Evolutionary conservation across 352 stramenopile species (phyloP), one percentile per base, ranked within the genome.

Genomic region (Pythium guiyangense): DNA sequence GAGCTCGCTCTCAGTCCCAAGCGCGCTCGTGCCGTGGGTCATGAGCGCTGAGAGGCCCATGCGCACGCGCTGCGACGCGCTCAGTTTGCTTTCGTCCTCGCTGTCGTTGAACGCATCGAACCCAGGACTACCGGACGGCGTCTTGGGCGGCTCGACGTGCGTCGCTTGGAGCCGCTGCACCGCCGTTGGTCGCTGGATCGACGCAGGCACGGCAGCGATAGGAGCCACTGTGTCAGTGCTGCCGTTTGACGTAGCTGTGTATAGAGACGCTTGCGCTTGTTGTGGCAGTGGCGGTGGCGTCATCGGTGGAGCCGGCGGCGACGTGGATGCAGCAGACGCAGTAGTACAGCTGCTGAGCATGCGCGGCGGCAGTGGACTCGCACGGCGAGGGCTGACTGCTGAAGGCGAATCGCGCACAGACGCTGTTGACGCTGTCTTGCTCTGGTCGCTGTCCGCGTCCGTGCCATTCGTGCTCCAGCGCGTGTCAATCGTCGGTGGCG

Each of bases 11-110:
- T 35, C 49, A 26, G n/a, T n/a, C n/a, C n/a, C n/a, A n/a, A n/a
- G n/a, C n/a, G 31, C 70, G 50, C 56, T 81, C 63, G 39, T 53
- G 29, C 18, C 62, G 55, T 49, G 64, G 25, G 49, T 64, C 65
- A 57, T 63, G 40, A 85, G 76, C 6, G 57, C 52, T 0, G 78
- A 79, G 15, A 86, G 48, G 27, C 76, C 82, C 51, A 89, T 69
- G 1, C 80, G 75, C 35, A 85, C 70, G 6, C 71, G 72, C 63
- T 90, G 78, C 9, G 77, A 73, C 4, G 78, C 78, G 52, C 69
- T 89, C 14, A 84, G 65, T n/a, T 54, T 68, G 42, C 34, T 57
- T 29, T 54, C 49, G 34, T 52, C 47, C 17, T 56, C 48, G 22
- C 63, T 61, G 6, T 70, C 60, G 12, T 66, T 54, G 20, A 53